Evolutionary conservation across 1,139 yeast genomes (phyloP).

Genomic region (Diutina siamensis): DNA sequence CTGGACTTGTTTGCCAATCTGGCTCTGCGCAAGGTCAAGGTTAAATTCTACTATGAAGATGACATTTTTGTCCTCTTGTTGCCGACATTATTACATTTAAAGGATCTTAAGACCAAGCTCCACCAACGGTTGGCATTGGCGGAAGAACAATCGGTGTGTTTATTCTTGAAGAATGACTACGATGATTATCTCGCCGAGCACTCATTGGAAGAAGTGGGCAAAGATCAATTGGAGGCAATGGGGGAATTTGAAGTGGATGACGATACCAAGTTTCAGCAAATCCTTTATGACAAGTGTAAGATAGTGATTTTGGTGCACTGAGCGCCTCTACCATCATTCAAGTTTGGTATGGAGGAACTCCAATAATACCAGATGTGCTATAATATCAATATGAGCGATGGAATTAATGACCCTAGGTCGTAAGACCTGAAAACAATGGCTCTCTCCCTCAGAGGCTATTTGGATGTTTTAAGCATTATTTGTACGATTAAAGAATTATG

Average conservation of each 20-base stretch:
- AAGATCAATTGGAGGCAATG: conserved; percentile 10
- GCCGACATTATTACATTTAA: conserved; percentile 47
- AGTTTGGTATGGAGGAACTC: too few species aligned
- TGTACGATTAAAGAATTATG: background rate
- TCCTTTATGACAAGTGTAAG: conserved; percentile 35
- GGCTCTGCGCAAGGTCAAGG: conserved; percentile 36
- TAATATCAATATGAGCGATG: background rate
- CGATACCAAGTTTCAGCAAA: conserved; percentile 31
- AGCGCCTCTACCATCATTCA: too few species aligned
- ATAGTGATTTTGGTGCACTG: conserved; percentile 20
- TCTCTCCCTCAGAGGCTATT: background rate
- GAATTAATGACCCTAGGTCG: background rate
- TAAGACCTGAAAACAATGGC: background rate
- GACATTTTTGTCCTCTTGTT: conserved; percentile 84
- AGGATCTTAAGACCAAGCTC: conserved; percentile 52
- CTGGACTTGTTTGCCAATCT: conserved; percentile 9
- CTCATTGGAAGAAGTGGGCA: conserved; percentile 14
- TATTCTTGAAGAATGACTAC: conserved; percentile 31
- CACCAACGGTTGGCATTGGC: conserved; percentile 45
- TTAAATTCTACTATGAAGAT: conserved; percentile 78
- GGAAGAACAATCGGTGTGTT: conserved; percentile 4
- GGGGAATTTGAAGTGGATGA: conserved; percentile 26
- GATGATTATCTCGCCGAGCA: conserved; percentile 27
- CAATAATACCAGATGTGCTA: background rate
- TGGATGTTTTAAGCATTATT: background rate